Evolutionary conservation across 768 basidiomycete species (phyloP).

Genomic region (Calocybe gangraenosa): DNA sequence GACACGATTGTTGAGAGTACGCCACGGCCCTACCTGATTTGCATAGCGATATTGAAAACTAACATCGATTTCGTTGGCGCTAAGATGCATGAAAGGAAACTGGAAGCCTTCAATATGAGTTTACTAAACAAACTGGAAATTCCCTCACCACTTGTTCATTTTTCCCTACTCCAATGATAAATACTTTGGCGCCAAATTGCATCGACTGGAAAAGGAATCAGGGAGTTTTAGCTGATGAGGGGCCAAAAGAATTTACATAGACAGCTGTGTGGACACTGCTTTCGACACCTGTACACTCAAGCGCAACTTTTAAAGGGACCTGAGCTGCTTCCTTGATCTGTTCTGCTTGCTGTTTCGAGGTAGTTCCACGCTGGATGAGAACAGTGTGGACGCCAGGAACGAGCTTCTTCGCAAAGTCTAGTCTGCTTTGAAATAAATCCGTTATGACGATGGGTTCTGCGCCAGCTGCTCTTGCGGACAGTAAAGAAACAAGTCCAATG

Average conservation of each 20-base stretch:
- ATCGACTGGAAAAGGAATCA: constrained; percentile 37
- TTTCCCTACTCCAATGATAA: constrained; percentile 68
- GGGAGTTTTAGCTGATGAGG: background rate
- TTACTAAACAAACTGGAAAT: background rate
- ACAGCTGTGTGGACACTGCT: constrained; percentile 58
- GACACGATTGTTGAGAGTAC: background rate
- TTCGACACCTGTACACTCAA: constrained; percentile 66
- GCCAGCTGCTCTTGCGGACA: constrained; percentile 64
- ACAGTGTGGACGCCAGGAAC: constrained; percentile 57
- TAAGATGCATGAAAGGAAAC: constrained; percentile 75
- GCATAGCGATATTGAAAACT: constrained; percentile 68
- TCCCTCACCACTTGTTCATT: constrained; percentile 50
- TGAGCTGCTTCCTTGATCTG: constrained; percentile 50
- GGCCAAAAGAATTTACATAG: constrained; percentile 36
- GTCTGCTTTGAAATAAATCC: constrained; percentile 59
- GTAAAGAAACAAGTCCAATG: constrained; percentile 58
- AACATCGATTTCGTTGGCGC: constrained; percentile 67
- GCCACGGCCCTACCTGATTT: constrained; percentile 52
- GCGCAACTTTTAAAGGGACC: constrained; percentile 42
- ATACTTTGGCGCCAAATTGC: constrained; percentile 63
- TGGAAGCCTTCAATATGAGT: constrained; percentile 13
- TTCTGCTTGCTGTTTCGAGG: constrained; percentile 46
- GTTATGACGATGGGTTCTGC: constrained; percentile 70
- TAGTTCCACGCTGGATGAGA: constrained; percentile 43
- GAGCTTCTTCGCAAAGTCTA: constrained; percentile 62